These are phyloP conservation scores for Zygotorulaspora mrakii DNA, from an alignment of 1,139 yeast species.

Conservation along the genomic window DNA sequence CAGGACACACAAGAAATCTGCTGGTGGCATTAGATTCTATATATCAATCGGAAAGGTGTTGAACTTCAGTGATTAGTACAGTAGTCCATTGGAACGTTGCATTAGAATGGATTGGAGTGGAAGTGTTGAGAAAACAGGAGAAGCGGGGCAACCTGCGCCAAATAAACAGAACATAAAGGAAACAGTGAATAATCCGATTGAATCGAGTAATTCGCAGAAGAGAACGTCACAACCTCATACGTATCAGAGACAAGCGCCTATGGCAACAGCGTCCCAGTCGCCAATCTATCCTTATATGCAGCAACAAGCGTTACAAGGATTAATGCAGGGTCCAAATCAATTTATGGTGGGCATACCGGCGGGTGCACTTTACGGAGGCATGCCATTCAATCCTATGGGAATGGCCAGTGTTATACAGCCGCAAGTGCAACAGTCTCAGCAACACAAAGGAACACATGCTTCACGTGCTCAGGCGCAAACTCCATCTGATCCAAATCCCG, in stretches of 20 bases:
- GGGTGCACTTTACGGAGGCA: constrained; percentile 36
- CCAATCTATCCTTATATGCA: constrained; percentile 12
- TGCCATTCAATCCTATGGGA: constrained; percentile 5
- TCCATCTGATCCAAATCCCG: background rate
- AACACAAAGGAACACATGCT: background rate
- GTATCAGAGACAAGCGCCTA: constrained; percentile 3
- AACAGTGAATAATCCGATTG: background rate
- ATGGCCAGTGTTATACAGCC: constrained; percentile 6
- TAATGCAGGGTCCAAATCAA: constrained; percentile 9
- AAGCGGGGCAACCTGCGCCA: background rate
- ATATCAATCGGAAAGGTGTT: no score
- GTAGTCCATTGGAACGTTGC: no score
- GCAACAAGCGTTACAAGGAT: constrained; percentile 14
- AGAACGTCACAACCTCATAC: constrained; percentile 4
- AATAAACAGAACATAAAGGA: background rate
- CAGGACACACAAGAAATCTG: background rate
- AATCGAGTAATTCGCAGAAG: background rate
- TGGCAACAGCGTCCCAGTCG: constrained; percentile 9
- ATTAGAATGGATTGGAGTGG: constrained; percentile 2
- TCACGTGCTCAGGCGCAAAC: background rate
- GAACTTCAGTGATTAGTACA: no score
- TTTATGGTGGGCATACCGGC: constrained; percentile 23
- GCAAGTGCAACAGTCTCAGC: background rate
- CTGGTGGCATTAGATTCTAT: no score
- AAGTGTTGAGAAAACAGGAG: background rate